These are phyloP conservation scores for Aureobasidium mangrovei DNA, from an alignment of 2,329 filamentous ascomycete genomes.

Conservation along the genomic window DNA sequence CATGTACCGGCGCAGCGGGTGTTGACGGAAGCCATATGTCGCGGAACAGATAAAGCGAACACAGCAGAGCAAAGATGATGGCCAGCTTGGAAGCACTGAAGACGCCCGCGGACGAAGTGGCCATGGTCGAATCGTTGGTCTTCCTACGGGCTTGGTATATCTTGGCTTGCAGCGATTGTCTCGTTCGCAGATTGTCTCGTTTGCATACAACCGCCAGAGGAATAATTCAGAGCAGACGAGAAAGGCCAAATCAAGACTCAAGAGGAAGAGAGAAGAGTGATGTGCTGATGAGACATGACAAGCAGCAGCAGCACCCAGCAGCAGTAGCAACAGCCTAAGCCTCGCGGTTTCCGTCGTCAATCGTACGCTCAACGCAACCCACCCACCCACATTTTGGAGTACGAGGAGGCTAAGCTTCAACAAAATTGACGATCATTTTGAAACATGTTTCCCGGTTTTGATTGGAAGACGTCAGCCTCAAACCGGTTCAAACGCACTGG, in stretches of 20 bases:
- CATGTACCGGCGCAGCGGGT: neutral
- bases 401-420: conserved; percentile 1
- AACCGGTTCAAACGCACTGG: neutral
- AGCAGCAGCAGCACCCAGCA: neutral
- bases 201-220: neutral
- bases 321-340: too few relatives aligned
- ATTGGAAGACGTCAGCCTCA: conserved; percentile 8
- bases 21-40: conserved; percentile 21
- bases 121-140: neutral
- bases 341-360: neutral
- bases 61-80: conserved; percentile 20
- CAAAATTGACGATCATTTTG: neutral
- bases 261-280: neutral
- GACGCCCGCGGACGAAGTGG: conserved; percentile 4
- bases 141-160: conserved; percentile 2
- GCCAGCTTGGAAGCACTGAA: conserved; percentile 15
- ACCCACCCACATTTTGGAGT: neutral
- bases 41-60: conserved; percentile 21
- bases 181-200: neutral
- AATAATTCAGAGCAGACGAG: neutral
- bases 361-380: neutral
- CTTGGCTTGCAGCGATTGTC: conserved; percentile 2
- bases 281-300: neutral
- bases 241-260: neutral
- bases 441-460: neutral